Base-by-base conservation (phyloP, 192 early-diverging fungal species). In the Pecoramyces ruminantium region DNA sequence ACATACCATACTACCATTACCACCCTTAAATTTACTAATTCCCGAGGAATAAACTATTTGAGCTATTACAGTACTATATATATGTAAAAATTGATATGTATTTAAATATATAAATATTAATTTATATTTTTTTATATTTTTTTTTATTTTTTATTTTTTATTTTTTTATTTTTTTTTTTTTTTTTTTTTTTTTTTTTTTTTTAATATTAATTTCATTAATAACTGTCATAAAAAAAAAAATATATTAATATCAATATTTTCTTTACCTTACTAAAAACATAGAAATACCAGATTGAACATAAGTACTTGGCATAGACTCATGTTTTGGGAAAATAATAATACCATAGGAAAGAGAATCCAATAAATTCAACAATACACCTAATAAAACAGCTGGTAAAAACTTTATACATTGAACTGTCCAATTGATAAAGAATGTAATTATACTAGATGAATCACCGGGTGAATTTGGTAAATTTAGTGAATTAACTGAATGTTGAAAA, bases 1-100 rank as follows among this genome's bases (percentile, higher is more conserved):
- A n/a, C n/a, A n/a, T 83, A 95, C 91, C 95, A 96, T 96, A 79
- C 93, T 93, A 80, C 96, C 97, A 84, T 95, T 95, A 13, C 93
- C 97, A 51, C 96, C 96, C 38, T 90, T 91, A 90, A 98, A 98
- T 29, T 88, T 89, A 81, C 95, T 96, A 6, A 93, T 93, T n/a
- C 95, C 96, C 25, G 82, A 13, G 17, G 93, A 92, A 81, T 89
- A 93, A 27, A 92, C 90, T 30, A 92, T 78, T 82, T 95, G 94
- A 8, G 93, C 87, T 25, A 93, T 82, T 21, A 93, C 85, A 77
- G 77, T 67, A 78, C 29, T 29, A n/a, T 27, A 28, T 6, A 34
- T 34, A 34, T 34, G 11, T 6, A 34, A 6, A 34, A 3, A 34
- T 11, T 6, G 11, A 34, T 34, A 6, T 34, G 30, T 34, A 6